Evolutionary conservation across 352 stramenopile genomes (phyloP).

Genomic region (Peronospora destructor): DNA sequence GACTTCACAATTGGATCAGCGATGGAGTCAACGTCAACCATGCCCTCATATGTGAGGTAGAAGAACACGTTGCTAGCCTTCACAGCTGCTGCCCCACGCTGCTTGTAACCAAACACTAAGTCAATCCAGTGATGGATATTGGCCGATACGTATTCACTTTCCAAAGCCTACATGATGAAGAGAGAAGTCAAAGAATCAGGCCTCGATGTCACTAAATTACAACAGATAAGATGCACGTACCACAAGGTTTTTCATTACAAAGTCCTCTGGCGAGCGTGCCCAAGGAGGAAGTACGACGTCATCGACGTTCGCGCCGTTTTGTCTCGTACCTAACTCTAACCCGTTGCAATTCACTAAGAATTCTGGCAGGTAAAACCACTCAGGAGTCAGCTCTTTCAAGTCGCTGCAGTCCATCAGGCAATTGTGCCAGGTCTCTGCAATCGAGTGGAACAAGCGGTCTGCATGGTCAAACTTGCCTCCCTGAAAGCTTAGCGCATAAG

Average conservation of each 20-base stretch:
- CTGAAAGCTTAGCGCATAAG: constrained; percentile 91
- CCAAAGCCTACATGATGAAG: constrained; percentile 38
- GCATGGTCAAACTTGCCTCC: constrained; percentile 96
- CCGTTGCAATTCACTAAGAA: constrained; percentile 96
- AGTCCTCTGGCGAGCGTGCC: constrained; percentile 89
- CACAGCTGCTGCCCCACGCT: constrained; percentile 78
- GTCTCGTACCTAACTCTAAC: constrained; percentile 90
- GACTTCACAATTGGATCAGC: constrained; percentile 89
- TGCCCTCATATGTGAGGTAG: constrained; percentile 97
- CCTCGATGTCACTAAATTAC: no score
- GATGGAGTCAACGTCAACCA: constrained; percentile 95
- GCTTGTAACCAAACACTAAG: constrained; percentile 69
- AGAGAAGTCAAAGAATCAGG: constrained; percentile 22
- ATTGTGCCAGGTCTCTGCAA: constrained; percentile 89
- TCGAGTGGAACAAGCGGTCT: constrained; percentile 94
- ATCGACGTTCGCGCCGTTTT: constrained; percentile 76
- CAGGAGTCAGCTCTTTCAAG: constrained; percentile 98
- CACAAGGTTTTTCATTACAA: constrained; percentile 48
- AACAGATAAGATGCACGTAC: no score
- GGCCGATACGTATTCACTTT: constrained; percentile 79
- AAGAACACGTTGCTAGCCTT: constrained; percentile 97
- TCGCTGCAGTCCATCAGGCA: constrained; percentile 86
- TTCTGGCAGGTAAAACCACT: constrained; percentile 94
- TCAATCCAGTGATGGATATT: constrained; percentile 89
- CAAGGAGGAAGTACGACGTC: constrained; percentile 92